Conservation (phyloP, 179 eudicot species). For the Heliamphora pulchella region DNA sequence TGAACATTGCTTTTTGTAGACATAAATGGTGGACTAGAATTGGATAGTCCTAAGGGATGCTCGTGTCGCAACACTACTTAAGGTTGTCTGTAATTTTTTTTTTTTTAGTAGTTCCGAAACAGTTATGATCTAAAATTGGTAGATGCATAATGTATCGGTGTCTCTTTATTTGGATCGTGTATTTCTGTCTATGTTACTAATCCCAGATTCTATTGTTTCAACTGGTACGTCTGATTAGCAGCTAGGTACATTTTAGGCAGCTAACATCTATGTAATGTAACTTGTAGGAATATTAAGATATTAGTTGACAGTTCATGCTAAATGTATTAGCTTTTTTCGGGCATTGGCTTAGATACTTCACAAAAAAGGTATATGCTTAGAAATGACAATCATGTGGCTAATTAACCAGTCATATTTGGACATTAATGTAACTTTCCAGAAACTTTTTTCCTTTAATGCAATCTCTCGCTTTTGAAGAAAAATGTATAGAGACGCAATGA, state of each 20-base stretch:
- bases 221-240: neutral
- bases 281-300: neutral
- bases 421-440: neutral
- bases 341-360: neutral
- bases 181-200: neutral
- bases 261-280: neutral
- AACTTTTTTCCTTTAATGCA: neutral
- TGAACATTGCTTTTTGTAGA: neutral
- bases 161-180: neutral
- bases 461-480: neutral
- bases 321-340: neutral
- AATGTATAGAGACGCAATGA: neutral
- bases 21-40: neutral
- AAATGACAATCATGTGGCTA: neutral
- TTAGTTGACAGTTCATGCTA: neutral
- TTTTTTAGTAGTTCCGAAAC: neutral
- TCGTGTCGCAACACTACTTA: neutral
- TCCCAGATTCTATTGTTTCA: neutral
- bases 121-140: conserved; percentile 1
- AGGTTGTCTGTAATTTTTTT: neutral
- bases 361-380: neutral
- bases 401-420: neutral
- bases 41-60: neutral
- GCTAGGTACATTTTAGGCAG: neutral
- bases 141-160: neutral